Conservation (phyloP, 2,329 filamentous ascomycete genomes). For the Dothidotthia symphoricarpi region DNA sequence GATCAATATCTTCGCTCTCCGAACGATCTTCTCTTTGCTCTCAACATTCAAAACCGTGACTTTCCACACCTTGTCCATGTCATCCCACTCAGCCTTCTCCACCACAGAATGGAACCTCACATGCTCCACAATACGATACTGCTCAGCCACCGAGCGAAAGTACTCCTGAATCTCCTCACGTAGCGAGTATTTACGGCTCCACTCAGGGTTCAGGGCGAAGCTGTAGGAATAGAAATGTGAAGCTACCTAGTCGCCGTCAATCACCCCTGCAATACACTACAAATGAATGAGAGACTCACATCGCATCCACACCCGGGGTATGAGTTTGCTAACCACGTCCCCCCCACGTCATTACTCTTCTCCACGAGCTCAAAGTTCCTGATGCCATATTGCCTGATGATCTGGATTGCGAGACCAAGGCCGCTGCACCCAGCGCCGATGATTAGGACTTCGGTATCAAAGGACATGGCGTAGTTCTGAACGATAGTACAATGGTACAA, state of each 20-base stretch:
- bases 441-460: conserved; percentile 50
- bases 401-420: conserved; percentile 48
- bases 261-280: conserved; percentile 4
- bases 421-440: conserved; percentile 53
- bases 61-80: conserved; percentile 43
- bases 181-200: conserved; percentile 58
- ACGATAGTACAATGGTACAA: not conserved
- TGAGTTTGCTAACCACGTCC: conserved; percentile 35
- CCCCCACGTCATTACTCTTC: conserved; percentile 42
- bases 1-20: conserved; percentile 28
- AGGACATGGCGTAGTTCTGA: conserved; percentile 26
- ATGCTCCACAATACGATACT: conserved; percentile 41
- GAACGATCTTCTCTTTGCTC: conserved; percentile 17
- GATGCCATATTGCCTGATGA: conserved; percentile 43
- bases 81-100: conserved; percentile 47
- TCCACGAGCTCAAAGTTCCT: conserved; percentile 47
- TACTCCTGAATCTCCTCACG: conserved; percentile 58
- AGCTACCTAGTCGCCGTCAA: conserved; percentile 20
- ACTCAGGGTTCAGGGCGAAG: conserved; percentile 59
- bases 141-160: conserved; percentile 42
- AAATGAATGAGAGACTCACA: conserved; percentile 13
- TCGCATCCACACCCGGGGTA: conserved; percentile 40
- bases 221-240: conserved; percentile 62
- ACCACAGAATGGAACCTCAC: conserved; percentile 48
- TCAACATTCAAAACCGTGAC: conserved; percentile 25